phyloP scores from a whole-genome alignment of 2,329 filamentous ascomycete species.

The Tolypocladium paradoxum region DNA sequence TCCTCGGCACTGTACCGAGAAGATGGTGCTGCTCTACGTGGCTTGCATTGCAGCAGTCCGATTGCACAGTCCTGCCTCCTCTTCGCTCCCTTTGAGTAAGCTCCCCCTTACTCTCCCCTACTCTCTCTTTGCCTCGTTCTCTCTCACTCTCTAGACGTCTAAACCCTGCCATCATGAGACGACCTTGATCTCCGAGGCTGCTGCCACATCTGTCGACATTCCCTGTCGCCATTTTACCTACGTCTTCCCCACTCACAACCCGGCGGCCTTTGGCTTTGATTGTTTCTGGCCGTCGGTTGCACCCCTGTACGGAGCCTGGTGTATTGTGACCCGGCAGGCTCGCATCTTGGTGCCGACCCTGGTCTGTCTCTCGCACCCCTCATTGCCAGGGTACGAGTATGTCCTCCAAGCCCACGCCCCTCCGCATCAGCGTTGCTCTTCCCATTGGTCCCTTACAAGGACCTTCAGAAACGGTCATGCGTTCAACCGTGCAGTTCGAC shows the following conservation, averaged over 20 bases:
- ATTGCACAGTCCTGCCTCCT: background rate
- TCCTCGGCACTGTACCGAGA: constrained; percentile 1
- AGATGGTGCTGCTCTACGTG: constrained; percentile 1
- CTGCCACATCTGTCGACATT: background rate
- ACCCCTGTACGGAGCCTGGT: background rate
- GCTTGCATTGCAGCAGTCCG: constrained; percentile 3
- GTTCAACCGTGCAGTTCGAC: constrained; percentile 36
- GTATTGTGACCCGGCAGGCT: constrained; percentile 1
- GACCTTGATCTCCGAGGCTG: constrained; percentile 1
- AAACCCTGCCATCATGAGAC: constrained; percentile 1
- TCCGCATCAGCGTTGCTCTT: constrained; percentile 7
- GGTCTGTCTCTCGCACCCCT: background rate
- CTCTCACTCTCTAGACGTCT: background rate
- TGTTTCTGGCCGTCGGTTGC: background rate
- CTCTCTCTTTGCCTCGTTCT: background rate
- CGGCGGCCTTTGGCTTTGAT: background rate
- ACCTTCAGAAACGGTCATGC: constrained; percentile 39
- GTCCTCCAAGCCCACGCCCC: constrained; percentile 15
- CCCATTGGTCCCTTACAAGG: constrained; percentile 27
- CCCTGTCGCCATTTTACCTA: background rate
- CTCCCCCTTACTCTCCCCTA: background rate
- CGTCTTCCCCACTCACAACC: background rate
- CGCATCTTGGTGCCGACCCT: background rate
- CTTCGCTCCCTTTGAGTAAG: background rate
- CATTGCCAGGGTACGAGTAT: background rate